These are phyloP conservation scores for Scheffersomyces coipomensis DNA, from an alignment of 805 yeast species.

Conservation along the genomic window DNA sequence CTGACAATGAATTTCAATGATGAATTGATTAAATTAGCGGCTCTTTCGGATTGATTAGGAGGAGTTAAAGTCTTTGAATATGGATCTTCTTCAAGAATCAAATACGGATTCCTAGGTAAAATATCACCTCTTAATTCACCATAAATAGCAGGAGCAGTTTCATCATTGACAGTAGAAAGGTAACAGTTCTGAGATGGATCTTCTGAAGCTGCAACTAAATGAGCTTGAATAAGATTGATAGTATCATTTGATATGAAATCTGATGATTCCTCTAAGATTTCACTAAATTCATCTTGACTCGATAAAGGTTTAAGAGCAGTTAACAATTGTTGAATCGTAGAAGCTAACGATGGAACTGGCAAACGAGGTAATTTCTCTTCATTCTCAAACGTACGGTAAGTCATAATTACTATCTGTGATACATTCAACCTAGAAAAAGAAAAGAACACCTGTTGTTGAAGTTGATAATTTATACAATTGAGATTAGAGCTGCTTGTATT, in stretches of 20 bases:
- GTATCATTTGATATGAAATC: conserved; percentile 43
- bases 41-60: conserved; percentile 66
- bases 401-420: not conserved
- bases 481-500: not conserved
- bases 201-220: conserved; percentile 46
- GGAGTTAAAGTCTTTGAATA: conserved; percentile 51
- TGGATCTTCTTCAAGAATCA: conserved; percentile 75
- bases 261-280: conserved; percentile 42
- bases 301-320: conserved; percentile 61
- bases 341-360: conserved; percentile 58
- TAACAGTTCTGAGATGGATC: conserved; percentile 45
- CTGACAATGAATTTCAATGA: conserved; percentile 65
- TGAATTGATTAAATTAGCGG: conserved; percentile 65
- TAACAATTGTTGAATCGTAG: conserved; percentile 53
- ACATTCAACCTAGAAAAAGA: not conserved
- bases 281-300: conserved; percentile 48
- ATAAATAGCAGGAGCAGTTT: conserved; percentile 54
- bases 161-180: conserved; percentile 52
- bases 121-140: conserved; percentile 66
- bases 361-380: conserved; percentile 51
- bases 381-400: conserved; percentile 29
- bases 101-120: conserved; percentile 75
- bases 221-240: conserved; percentile 50
- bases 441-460: not conserved
- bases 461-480: too few relatives aligned